phyloP scores from a whole-genome alignment of 2,329 filamentous ascomycete species.

The Fusarium pseudocircinatum region DNA sequence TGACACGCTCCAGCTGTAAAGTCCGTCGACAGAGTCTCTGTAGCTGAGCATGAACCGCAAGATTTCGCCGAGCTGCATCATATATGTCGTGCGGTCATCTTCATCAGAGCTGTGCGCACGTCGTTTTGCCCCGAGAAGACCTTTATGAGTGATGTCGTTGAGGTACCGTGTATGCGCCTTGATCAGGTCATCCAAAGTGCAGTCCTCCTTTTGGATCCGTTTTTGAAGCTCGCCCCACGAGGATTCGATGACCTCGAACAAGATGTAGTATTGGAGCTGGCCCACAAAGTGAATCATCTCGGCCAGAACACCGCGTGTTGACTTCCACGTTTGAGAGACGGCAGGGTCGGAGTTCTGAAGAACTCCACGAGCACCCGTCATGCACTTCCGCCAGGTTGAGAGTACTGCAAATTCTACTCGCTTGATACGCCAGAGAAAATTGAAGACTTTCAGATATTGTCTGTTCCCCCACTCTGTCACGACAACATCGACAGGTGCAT shows the following conservation, averaged over 20 bases:
- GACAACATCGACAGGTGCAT: slow-evolving; percentile 94
- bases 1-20: slow-evolving; percentile 94
- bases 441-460: slow-evolving; percentile 98
- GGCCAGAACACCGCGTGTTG: slow-evolving; percentile 84
- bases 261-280: slow-evolving; percentile 97
- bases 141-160: slow-evolving; percentile 94
- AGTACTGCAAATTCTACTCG: slow-evolving; percentile 93
- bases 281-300: slow-evolving; percentile 99
- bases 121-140: slow-evolving; percentile 80
- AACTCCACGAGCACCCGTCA: slow-evolving; percentile 94
- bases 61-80: slow-evolving; percentile 90
- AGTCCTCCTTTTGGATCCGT: slow-evolving; percentile 83
- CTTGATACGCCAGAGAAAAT: slow-evolving; percentile 98
- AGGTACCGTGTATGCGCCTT: slow-evolving; percentile 90
- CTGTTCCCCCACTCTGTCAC: slow-evolving; percentile 95
- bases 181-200: slow-evolving; percentile 94
- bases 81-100: slow-evolving; percentile 81
- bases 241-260: slow-evolving; percentile 97
- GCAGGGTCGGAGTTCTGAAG: slow-evolving; percentile 76
- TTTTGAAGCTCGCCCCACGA: slow-evolving; percentile 92
- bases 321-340: slow-evolving; percentile 86
- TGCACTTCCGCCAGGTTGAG: slow-evolving; percentile 92
- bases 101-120: slow-evolving; percentile 57
- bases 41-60: slow-evolving; percentile 94
- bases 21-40: slow-evolving; percentile 89